These are phyloP conservation scores for Staphylotrichum longicolle DNA, from an alignment of 495 filamentous ascomycete species.

Conservation along the genomic window DNA sequence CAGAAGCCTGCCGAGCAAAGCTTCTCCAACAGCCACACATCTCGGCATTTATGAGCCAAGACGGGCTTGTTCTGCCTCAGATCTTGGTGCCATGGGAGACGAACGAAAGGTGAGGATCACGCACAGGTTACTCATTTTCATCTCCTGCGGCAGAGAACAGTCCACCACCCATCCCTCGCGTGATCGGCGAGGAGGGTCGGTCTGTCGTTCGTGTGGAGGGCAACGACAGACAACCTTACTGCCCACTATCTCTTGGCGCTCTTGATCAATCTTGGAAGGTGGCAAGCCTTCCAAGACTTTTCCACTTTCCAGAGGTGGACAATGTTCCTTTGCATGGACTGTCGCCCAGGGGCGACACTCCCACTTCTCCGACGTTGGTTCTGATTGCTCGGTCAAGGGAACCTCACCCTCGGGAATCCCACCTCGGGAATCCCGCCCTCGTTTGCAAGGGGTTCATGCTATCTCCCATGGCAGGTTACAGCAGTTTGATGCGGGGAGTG, in stretches of 20 bases:
- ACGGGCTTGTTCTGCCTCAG: neutral
- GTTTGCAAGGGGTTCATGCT: neutral
- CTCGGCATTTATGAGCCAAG: constrained; percentile 8
- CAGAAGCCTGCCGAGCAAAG: constrained; percentile 10
- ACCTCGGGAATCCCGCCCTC: constrained; percentile 5
- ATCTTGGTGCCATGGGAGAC: too few species aligned
- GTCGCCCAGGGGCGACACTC: neutral
- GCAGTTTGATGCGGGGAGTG: neutral
- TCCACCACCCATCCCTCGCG: constrained; percentile 2
- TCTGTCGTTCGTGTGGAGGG: constrained; percentile 9
- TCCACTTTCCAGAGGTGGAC: constrained; percentile 25
- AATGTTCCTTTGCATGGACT: constrained; percentile 13
- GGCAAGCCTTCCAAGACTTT: constrained; percentile 19
- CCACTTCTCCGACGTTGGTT: neutral
- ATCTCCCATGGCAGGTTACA: constrained; percentile 16
- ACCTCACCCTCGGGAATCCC: constrained; percentile 6
- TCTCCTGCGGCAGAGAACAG: neutral
- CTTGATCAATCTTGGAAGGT: constrained; percentile 28
- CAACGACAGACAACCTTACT: constrained; percentile 3
- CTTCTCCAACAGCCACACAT: neutral
- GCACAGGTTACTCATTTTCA: neutral
- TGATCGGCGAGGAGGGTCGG: constrained; percentile 7
- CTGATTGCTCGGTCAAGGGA: constrained; percentile 11
- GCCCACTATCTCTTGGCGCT: constrained; percentile 26
- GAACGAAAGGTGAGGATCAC: neutral